These are phyloP conservation scores for Colletotrichum siamense DNA, from an alignment of 2,329 filamentous ascomycete species.

Conservation along the genomic window DNA sequence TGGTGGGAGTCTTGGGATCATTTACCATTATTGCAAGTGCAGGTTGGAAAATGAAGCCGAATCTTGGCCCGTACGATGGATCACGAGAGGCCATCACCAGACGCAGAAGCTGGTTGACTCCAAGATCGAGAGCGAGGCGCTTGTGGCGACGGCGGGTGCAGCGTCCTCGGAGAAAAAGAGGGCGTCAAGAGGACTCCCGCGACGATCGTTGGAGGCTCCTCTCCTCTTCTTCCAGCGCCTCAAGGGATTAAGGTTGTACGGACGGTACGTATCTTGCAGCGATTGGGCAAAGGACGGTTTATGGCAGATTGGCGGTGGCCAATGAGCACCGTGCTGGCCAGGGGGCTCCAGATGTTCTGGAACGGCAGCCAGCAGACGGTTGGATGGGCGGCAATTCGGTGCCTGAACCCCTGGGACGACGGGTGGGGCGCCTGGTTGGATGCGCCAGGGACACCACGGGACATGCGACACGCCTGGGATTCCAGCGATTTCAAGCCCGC, in stretches of 20 bases:
- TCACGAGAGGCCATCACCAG: not conserved
- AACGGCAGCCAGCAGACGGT: not conserved
- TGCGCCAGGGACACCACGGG: not conserved
- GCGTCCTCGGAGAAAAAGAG: not conserved
- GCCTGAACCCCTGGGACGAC: not conserved
- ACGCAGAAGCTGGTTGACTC: not conserved
- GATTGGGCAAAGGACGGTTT: not conserved
- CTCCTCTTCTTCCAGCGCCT: not conserved
- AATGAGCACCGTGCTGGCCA: not conserved
- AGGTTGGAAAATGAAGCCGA: not conserved
- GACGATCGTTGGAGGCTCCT: not conserved
- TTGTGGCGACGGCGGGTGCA: not conserved
- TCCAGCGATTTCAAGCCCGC: not conserved
- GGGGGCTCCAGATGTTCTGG: constrained; percentile 13
- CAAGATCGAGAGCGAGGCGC: not conserved
- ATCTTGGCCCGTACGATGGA: constrained; percentile 5
- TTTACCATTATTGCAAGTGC: not conserved
- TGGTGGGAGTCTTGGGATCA: not conserved
- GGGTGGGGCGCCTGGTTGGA: not conserved
- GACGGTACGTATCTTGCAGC: not conserved
- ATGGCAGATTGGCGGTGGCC: not conserved
- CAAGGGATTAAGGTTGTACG: constrained; percentile 2
- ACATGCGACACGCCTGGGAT: constrained; percentile 1
- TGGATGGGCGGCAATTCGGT: not conserved
- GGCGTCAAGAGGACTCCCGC: not conserved